Conservation (phyloP, 306 rosid species). For the Trifolium repens region DNA sequence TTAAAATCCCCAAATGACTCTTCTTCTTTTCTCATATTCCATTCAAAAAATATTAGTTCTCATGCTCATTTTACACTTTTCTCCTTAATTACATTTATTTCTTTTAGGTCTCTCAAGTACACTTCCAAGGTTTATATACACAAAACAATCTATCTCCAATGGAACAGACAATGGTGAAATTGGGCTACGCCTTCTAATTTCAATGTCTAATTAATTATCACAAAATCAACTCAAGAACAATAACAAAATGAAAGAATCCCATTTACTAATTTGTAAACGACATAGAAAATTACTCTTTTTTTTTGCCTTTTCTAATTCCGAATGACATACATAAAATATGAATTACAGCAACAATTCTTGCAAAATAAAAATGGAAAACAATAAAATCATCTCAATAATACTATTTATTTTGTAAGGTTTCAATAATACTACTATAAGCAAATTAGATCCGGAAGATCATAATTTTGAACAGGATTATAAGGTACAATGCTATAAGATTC, state of each 20-base stretch:
- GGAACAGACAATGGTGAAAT: no score
- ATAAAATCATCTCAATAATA: not conserved
- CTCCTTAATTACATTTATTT: no score
- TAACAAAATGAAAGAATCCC: not conserved
- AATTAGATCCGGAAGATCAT: constrained; percentile 69
- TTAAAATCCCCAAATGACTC: no score
- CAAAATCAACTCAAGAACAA: not conserved
- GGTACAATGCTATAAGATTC: constrained; percentile 38
- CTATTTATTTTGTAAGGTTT: not conserved
- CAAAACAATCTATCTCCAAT: no score
- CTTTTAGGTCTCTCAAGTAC: no score
- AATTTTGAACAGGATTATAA: constrained; percentile 28
- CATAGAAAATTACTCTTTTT: not conserved
- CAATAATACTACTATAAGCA: constrained; percentile 43
- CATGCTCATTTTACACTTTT: no score
- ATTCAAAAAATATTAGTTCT: no score
- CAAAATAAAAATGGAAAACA: not conserved
- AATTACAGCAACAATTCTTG: not conserved
- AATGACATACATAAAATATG: not conserved
- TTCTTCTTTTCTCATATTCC: no score
- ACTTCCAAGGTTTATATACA: no score
- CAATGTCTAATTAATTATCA: not conserved
- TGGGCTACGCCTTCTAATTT: not conserved
- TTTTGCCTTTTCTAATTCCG: not conserved
- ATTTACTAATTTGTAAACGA: not conserved